Base-by-base conservation (phyloP, 352 stramenopile genomes). In the Phytophthora pseudosyringae region DNA sequence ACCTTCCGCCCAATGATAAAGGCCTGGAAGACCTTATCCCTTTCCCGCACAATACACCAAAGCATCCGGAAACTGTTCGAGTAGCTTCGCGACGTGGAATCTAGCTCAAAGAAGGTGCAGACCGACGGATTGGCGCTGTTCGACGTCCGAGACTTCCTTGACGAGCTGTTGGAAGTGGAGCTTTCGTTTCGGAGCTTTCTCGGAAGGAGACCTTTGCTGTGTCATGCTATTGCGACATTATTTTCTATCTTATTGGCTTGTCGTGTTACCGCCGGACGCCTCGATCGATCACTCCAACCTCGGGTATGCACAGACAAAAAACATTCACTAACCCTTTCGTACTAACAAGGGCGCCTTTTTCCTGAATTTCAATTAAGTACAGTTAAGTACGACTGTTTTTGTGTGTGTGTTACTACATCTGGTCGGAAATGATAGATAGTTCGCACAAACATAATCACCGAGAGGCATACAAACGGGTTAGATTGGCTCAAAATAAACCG, bases 221-320 rank as follows among this genome's bases (percentile, higher is more conserved):
- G 39, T 45, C 18, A 35, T 45, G 39, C 39, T 45, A 45, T 45
- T n/a, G 16, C 5, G n/a, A 45, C 18, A 45, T 45, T 45, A 45
- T 28, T 28, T 26, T 4, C n/a, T 45, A 45, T 28, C 4, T 18
- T 43, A 35, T 11, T 35, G 7, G 10, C 10, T 35, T 35, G 31
- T 43, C 4, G 1, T 13, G 12, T 9, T 45, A 11, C 26, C 16
- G 3, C 39, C 39, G 3, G n/a, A 45, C 18, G 16, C 39, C 39
- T 7, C 16, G 4, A 13, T 45, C n/a, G 39, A 26, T 15, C 39
- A 45, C 39, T 45, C 16, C 4, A n/a, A 15, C n/a, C 25, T 21
- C 21, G 21, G 21, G 2, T 21, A 21, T 21, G 2, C 21, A 21
- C 21, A 21, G 21, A 21, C 21, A 21, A 21, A 21, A 21, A 21